phyloP scores from a whole-genome alignment of 2,329 filamentous ascomycete genomes.

The Paecilomyces variotii region DNA sequence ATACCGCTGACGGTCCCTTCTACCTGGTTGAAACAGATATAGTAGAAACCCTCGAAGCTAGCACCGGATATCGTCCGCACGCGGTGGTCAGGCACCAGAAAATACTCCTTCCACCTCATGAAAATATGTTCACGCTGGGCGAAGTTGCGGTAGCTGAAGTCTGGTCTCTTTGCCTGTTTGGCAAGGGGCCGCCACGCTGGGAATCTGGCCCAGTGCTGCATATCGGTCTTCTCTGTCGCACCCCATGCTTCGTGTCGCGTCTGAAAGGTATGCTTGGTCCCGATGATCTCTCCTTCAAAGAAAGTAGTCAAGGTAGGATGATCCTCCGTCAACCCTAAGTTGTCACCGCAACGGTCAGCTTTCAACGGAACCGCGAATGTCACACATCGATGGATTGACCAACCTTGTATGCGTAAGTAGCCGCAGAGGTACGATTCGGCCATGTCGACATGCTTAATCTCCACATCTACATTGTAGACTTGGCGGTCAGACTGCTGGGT shows the following conservation, averaged over 20 bases:
- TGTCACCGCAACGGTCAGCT: constrained; percentile 3
- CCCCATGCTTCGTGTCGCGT: constrained; percentile 89
- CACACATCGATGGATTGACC: constrained; percentile 7
- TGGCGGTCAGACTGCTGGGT: constrained; percentile 91
- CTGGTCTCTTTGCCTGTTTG: constrained; percentile 51
- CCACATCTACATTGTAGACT: constrained; percentile 90
- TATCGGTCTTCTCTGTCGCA: constrained; percentile 80
- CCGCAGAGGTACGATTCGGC: constrained; percentile 89
- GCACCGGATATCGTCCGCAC: constrained; percentile 86
- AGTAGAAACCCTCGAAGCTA: constrained; percentile 98
- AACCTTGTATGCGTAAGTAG: constrained; percentile 91
- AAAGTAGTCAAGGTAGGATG: constrained; percentile 97
- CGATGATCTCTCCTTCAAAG: constrained; percentile 97
- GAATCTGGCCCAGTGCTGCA: constrained; percentile 90
- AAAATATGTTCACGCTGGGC: constrained; percentile 82
- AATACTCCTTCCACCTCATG: constrained; percentile 99
- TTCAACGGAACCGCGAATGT: background rate
- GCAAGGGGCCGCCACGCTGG: constrained; percentile 72
- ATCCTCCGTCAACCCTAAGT: constrained; percentile 77
- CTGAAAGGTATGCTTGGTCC: constrained; percentile 86
- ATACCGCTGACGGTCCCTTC: constrained; percentile 82
- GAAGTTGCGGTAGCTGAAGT: constrained; percentile 58
- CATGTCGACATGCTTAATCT: constrained; percentile 94
- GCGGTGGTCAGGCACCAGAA: constrained; percentile 88
- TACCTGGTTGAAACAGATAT: constrained; percentile 96